Base-by-base conservation (phyloP, 2,329 filamentous ascomycete species). In the Uncinocarpus reesii region DNA sequence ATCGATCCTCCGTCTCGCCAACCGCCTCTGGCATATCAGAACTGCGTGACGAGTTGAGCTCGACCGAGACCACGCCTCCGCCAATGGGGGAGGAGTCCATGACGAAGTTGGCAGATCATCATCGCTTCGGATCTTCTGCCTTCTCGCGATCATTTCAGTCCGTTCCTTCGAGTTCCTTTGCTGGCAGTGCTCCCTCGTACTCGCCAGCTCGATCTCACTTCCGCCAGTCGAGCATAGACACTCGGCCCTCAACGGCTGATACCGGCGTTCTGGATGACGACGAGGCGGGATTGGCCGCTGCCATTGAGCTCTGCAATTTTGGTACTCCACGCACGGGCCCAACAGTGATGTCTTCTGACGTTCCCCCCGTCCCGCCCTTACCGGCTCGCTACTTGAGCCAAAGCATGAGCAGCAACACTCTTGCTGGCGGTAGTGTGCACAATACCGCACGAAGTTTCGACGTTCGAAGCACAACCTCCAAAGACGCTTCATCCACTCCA, bases 61-160 rank as follows among this genome's bases (percentile, higher is more conserved):
- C 90, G 45, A 81, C 84, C 32, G 87, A 95, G 63, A 96, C 89
- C 41, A 95, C 90, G 13, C 92, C 92, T 38, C 89, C 90, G 46
- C 90, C 90, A 16, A 79, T 83, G 57, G 71, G 75, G 53, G 85
- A 90, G 50, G 75, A 77, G 55, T 69, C 71, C 54, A 70, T 75
- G 48, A 76, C 57, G 67, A 71, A 54, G 67, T 73, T 57, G 58
- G 66, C 47, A 48, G 54, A 49, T 42, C 50, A 48, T 31, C 55
- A 59, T 49, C 62, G 58, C 47, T 76, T 78, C 57, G 80, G 77
- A 60, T 55, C 62, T 53, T 69, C 66, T 48, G 74, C 71, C 16
- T 79, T 80, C 66, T 85, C 86, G 48, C 83, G 81, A 50, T 94
- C 86, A 41, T 92, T 90, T 69, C 86, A 90, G 66, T 89, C 87